Percentiles rank a stretch among this genome's conserved stretches.
Conservation (phyloP, 345 rosid genomes). For the Aurinia saxatilis region DNA sequence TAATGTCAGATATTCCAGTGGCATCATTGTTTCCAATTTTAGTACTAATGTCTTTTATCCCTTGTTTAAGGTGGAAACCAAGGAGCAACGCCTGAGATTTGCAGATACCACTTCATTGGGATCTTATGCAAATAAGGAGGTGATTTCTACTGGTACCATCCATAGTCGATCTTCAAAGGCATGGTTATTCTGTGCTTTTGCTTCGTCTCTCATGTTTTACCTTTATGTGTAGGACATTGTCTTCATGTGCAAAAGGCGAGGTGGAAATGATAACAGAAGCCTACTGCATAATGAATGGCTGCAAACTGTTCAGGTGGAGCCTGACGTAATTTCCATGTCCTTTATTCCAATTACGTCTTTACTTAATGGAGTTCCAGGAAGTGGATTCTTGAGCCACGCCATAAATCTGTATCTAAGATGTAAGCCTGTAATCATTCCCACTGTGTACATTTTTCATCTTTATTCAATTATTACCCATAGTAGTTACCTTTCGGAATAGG, state of each 20-base stretch:
- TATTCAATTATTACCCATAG: not conserved
- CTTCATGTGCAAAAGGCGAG: slow-evolving; percentile 79
- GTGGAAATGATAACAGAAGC: slow-evolving; percentile 61
- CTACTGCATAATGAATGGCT: slow-evolving; percentile 80
- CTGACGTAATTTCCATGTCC: slow-evolving; percentile 88
- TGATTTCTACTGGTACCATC: slow-evolving; percentile 18
- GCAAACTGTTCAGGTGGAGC: slow-evolving; percentile 79
- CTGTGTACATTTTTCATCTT: slow-evolving; percentile 1
- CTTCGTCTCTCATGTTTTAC: slow-evolving; percentile 4
- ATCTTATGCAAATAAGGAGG: slow-evolving; percentile 87
- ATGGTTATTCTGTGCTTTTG: not conserved
- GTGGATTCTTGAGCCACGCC: slow-evolving; percentile 94
- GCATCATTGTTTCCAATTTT: not conserved
- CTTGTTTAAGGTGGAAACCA: slow-evolving; percentile 56
- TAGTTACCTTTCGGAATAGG: not conserved
- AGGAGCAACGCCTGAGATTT: slow-evolving; percentile 79
- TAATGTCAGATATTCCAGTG: not conserved
- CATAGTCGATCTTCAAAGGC: not conserved
- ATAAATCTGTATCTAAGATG: slow-evolving; percentile 92
- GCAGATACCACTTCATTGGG: slow-evolving; percentile 64
- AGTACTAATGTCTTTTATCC: not conserved
- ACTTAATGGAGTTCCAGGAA: slow-evolving; percentile 87
- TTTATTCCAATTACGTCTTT: slow-evolving; percentile 88
- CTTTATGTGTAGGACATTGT: slow-evolving; percentile 51
- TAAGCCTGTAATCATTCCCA: slow-evolving; percentile 31